phyloP scores from a whole-genome alignment of 768 basidiomycete genomes.

The Symmetrospora coprosmae region DNA sequence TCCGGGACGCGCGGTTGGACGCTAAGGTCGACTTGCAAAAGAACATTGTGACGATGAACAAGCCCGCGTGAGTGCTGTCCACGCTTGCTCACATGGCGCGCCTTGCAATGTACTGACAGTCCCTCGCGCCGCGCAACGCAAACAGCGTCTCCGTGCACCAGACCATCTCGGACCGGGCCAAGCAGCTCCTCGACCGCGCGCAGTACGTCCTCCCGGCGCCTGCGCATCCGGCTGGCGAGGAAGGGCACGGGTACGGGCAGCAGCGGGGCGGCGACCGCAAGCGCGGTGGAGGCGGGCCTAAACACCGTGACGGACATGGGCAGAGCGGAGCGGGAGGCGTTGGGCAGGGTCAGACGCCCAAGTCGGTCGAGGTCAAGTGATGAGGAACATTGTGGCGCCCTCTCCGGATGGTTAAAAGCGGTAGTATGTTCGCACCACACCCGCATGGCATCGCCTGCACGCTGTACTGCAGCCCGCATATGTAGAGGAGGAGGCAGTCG shows the following conservation, averaged over 20 bases:
- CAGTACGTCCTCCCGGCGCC: conserved; percentile 18
- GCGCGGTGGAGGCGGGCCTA: neutral
- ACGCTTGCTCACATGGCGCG: neutral
- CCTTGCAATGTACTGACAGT: neutral
- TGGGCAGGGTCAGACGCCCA: conserved; percentile 9
- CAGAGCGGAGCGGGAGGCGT: neutral
- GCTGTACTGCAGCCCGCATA: too few species aligned
- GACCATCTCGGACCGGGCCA: conserved; percentile 19
- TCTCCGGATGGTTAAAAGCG: too few species aligned
- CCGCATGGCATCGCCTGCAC: too few species aligned
- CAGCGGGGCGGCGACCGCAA: conserved; percentile 3
- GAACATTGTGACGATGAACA: conserved; percentile 29
- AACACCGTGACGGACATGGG: neutral
- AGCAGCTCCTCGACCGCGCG: conserved; percentile 12
- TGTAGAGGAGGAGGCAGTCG: too few species aligned
- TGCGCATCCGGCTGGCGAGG: neutral
- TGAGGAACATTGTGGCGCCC: conserved; percentile 72
- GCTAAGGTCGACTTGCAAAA: conserved; percentile 96
- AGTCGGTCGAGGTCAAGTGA: conserved; percentile 2
- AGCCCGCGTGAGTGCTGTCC: conserved; percentile 4
- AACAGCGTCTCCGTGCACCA: conserved; percentile 12
- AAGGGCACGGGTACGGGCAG: too few species aligned
- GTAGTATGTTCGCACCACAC: too few species aligned
- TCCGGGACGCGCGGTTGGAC: conserved; percentile 92
- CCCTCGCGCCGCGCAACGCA: neutral